Percentiles rank a stretch among this genome's conserved stretches.
These are phyloP conservation scores for Sequoia sempervirens DNA, from an alignment of 75 land plant species.

Conservation along the genomic window DNA sequence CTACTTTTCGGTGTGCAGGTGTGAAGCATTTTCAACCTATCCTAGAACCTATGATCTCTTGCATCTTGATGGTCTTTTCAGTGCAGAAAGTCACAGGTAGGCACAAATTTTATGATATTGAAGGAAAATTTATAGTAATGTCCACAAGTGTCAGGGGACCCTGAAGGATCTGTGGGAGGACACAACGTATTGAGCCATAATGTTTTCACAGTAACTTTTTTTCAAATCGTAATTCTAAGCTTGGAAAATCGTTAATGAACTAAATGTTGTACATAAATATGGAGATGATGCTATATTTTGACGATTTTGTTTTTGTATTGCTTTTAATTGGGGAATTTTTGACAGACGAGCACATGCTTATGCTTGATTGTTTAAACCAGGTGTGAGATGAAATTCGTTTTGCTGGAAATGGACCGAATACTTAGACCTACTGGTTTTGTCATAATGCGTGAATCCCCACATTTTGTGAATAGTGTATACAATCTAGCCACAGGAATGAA, in stretches of 20 bases:
- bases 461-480: constrained; percentile 43
- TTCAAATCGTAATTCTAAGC: neutral
- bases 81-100: constrained; percentile 86
- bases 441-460: constrained; percentile 59
- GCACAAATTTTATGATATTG: neutral
- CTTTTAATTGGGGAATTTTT: neutral
- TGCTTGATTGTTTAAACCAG: constrained; percentile 14
- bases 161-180: neutral
- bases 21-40: constrained; percentile 90
- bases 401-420: constrained; percentile 73
- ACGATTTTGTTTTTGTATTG: neutral
- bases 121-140: neutral
- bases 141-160: neutral
- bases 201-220: neutral
- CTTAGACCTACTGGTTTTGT: constrained; percentile 63
- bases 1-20: constrained; percentile 37
- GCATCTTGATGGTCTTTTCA: constrained; percentile 79
- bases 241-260: neutral
- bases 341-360: neutral
- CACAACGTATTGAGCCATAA: neutral
- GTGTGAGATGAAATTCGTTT: constrained; percentile 61
- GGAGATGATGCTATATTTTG: neutral
- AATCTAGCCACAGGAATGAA: constrained; percentile 49
- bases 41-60: constrained; percentile 84
- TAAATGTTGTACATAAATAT: neutral